Conservation (phyloP, 208 protist genomes). For the Leishmania martiniquensis region DNA sequence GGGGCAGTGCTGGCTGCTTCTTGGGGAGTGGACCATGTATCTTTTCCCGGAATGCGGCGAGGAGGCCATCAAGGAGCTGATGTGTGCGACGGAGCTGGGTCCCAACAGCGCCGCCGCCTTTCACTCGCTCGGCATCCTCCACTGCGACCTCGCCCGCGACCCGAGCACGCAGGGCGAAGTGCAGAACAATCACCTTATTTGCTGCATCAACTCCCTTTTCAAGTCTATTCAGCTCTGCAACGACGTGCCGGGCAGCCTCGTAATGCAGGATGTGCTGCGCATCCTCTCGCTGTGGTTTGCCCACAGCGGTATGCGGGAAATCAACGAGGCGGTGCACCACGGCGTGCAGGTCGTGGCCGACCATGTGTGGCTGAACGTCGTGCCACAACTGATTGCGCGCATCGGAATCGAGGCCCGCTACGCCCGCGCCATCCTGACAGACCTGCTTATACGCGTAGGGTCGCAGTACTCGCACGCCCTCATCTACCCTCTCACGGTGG, state of each 20-base stretch:
- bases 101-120: constrained; percentile 81
- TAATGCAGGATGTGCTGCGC: constrained; percentile 98
- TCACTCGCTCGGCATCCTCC: constrained; percentile 87
- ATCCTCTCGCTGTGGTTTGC: constrained; percentile 99
- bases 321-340: constrained; percentile 88
- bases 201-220: constrained; percentile 80
- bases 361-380: constrained; percentile 99
- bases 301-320: constrained; percentile 66
- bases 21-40: constrained; percentile 90
- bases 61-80: constrained; percentile 79
- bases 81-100: constrained; percentile 66
- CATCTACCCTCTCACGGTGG: constrained; percentile 99
- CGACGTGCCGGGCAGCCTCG: constrained; percentile 68
- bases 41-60: constrained; percentile 78
- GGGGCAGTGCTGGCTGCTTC: constrained; percentile 83
- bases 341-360: constrained; percentile 94
- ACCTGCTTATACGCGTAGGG: constrained; percentile 96
- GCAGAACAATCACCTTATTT: constrained; percentile 67
- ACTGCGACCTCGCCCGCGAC: constrained; percentile 84
- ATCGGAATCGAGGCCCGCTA: constrained; percentile 93
- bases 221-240: constrained; percentile 78
- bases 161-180: constrained; percentile 57
- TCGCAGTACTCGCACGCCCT: constrained; percentile 98
- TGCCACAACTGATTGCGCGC: constrained; percentile 99
- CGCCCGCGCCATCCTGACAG: constrained; percentile 93